Percentiles rank a stretch among this genome's conserved stretches.
Conservation (phyloP, 164 flowering plant genomes). For the Saururus chinensis region DNA sequence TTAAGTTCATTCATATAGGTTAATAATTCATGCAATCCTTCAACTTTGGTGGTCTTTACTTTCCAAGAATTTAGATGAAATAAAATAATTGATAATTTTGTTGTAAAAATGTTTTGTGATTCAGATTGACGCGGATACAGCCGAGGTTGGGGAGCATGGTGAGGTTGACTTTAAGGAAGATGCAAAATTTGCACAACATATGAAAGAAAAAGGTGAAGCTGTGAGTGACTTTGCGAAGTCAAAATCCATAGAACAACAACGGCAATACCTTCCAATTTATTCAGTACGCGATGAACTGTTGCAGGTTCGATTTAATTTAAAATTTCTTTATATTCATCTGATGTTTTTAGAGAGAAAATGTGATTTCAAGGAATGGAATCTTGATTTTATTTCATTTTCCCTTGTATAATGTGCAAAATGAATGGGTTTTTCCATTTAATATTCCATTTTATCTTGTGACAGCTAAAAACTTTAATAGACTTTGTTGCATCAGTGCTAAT, state of each 20-base stretch:
- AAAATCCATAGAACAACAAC: slow-evolving; percentile 69
- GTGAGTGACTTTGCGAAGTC: slow-evolving; percentile 97
- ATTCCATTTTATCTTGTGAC: too few relatives aligned
- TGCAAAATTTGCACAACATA: slow-evolving; percentile 87
- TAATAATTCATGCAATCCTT: too few relatives aligned
- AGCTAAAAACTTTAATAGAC: too few relatives aligned
- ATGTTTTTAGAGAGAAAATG: neutral
- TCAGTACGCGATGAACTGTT: slow-evolving; percentile 85
- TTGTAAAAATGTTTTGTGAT: slow-evolving; percentile 1
- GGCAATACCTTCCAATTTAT: slow-evolving; percentile 87
- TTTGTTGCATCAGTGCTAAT: too few relatives aligned
- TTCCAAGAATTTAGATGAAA: neutral
- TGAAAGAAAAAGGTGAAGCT: slow-evolving; percentile 80
- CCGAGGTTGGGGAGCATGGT: slow-evolving; percentile 84
- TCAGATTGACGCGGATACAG: slow-evolving; percentile 96
- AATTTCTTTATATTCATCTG: neutral
- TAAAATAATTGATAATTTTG: neutral
- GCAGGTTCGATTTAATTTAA: slow-evolving; percentile 28
- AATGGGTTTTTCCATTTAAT: neutral
- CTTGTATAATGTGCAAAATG: neutral
- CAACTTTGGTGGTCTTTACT: too few relatives aligned
- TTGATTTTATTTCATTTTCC: neutral
- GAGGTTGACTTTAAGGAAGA: slow-evolving; percentile 93
- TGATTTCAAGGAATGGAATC: too few relatives aligned
- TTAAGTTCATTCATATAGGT: too few relatives aligned